Percentiles rank a stretch among this genome's conserved stretches.
Conservation (phyloP, 441 rosid species). For the Aquilaria agallochum region DNA sequence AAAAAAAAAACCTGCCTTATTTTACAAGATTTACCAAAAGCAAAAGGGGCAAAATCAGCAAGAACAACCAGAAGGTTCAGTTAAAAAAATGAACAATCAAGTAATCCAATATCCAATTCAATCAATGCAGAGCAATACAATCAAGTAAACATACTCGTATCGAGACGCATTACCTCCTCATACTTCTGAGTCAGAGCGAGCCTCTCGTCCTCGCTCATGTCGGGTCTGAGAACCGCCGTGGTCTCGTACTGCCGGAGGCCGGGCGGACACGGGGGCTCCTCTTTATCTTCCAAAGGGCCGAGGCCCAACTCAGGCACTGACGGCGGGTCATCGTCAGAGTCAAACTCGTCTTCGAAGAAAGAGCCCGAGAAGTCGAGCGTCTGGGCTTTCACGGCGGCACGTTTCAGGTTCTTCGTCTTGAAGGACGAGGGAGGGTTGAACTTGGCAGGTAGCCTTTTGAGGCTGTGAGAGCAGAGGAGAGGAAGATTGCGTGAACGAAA, state of each 20-base stretch:
- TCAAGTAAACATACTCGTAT: neutral
- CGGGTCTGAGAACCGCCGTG: slow-evolving; percentile 79
- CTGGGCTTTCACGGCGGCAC: slow-evolving; percentile 43
- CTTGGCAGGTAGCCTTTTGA: slow-evolving; percentile 30
- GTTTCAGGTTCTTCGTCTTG: slow-evolving; percentile 12
- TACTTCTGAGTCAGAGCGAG: slow-evolving; percentile 81
- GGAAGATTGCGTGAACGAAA: slow-evolving; percentile 30
- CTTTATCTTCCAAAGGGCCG: slow-evolving; percentile 69
- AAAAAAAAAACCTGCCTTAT: too few species aligned
- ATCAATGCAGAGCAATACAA: too few species aligned
- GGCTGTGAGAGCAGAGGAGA: slow-evolving; percentile 37
- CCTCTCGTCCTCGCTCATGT: slow-evolving; percentile 87
- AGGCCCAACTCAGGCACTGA: slow-evolving; percentile 41
- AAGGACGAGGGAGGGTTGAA: slow-evolving; percentile 19
- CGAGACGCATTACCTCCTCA: slow-evolving; percentile 56
- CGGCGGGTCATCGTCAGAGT: slow-evolving; percentile 63
- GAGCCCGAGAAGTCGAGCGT: slow-evolving; percentile 72
- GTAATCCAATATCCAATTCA: too few species aligned
- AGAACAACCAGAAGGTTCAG: too few species aligned
- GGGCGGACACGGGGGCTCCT: slow-evolving; percentile 78
- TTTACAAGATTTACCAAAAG: too few species aligned
- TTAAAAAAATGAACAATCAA: too few species aligned
- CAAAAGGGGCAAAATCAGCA: too few species aligned
- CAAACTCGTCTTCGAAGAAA: slow-evolving; percentile 71
- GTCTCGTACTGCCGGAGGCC: slow-evolving; percentile 82